phyloP scores from a whole-genome alignment of 192 early-diverging fungal species.

The Obelidium mucronatum region DNA sequence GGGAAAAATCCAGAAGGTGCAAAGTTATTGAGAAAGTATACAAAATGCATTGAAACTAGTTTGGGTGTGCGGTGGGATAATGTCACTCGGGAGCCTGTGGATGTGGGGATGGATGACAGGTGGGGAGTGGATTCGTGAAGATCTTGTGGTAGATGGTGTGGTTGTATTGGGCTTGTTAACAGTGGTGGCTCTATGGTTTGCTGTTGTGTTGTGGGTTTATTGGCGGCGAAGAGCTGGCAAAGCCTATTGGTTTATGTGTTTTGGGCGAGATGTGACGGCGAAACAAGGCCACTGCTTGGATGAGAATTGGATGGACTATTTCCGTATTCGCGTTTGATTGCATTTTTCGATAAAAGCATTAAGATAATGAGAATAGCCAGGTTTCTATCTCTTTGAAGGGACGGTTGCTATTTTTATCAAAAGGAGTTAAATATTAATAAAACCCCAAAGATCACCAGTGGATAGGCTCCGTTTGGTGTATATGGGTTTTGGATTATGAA shows the following conservation, averaged over 20 bases:
- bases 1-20: neutral
- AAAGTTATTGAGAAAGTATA: neutral
- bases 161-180: neutral
- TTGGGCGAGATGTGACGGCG: too few species aligned
- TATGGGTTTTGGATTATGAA: too few species aligned
- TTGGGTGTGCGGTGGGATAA: neutral
- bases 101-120: too few species aligned
- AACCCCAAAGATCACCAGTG: too few species aligned
- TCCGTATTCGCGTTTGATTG: too few species aligned
- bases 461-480: too few species aligned
- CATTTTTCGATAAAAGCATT: too few species aligned
- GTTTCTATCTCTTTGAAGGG: too few species aligned
- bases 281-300: neutral
- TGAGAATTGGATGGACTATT: too few species aligned
- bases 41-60: constrained; percentile 18
- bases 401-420: too few species aligned
- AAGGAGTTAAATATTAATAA: too few species aligned
- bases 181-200: neutral
- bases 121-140: neutral
- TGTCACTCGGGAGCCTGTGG: neutral
- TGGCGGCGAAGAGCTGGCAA: neutral
- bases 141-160: neutral
- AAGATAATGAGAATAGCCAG: too few species aligned
- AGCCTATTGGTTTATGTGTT: neutral
- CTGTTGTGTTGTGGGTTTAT: neutral